Evolutionary conservation across 2,329 filamentous ascomycete species (phyloP), one percentile per base, ranked within the genome.

Genomic region (Chalaropsis ovoidea): DNA sequence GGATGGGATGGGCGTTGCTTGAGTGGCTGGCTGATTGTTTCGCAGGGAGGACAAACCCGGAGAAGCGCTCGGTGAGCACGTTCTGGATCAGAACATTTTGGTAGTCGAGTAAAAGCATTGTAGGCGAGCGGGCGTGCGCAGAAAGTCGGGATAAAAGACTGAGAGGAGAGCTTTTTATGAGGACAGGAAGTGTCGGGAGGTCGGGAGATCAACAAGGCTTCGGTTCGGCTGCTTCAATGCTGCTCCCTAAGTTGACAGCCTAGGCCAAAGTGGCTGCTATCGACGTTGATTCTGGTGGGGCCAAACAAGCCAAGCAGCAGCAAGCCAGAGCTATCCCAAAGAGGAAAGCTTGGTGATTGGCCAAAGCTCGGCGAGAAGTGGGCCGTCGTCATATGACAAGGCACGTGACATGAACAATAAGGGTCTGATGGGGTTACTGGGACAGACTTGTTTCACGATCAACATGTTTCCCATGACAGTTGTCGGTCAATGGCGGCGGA

Each of bases 81-180:
- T 92, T 93, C 80, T 97, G 91, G 72, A 99, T 95, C 75, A 99
- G 84, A 63, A 95, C 90, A 77, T 99, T 99, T 76, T 99, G 94
- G 74, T 99, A 99, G 79, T 99, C 95, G 76, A 99, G 86, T 72
- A 99, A 87, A 80, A 99, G 86, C 94, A 87, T 87, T 69, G 74
- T 85, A 76, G 71, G 45, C 27, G 62, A 42, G 24, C 19, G 47
- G 24, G 19, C 19, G 22, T 61, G 39, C 6, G 54, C n/a, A 31
- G 17, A 35, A 6, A 15, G 15, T 35, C 15, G 19, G 54, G 15
- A n/a, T 1, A 42, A 63, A 41, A 49, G 61, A 24, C 24, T 52
- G 22, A 24, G 52, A 27, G 54, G 31, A 17, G 27, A 39, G 31
- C 41, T 15, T 24, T 27, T 56, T 62, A 13, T 22, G 24, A 49